Base-by-base conservation (phyloP, 176 grass and related monocot genomes). In the Oropetium thomaeum region DNA sequence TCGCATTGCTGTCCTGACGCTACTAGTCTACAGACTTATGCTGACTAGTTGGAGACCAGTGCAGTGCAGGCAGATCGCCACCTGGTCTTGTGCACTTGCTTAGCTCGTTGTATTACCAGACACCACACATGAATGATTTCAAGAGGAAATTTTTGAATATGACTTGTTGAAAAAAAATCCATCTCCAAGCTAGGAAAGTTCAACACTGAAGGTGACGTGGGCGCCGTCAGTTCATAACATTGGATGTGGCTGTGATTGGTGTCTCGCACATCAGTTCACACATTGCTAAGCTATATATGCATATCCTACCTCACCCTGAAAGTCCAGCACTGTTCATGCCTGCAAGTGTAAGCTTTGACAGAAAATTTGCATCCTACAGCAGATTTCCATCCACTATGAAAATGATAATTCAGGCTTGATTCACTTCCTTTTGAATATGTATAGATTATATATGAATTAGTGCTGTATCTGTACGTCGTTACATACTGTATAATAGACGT, bases 1-100 rank as follows among this genome's bases (percentile, higher is more conserved):
- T 1, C 47, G 9, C 19, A 53, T 80, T 61, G 77, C 54, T 70
- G 35, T 70, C 53, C 29, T 58, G 39, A 32, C 23, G 27, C 12
- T 20, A 37, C 26, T 40, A 40, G 57, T 82, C 80, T 45, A 25
- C 64, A 23, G 43, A 45, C 40, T 42, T 78, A 8, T 51, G 34
- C 40, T 37, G 70, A 82, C 70, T 82, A 52, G 19, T 37, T 15
- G 4, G 28, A 70, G 20, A 70, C 58, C 48, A 4, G 60, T 68
- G 42, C 53, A n/a, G n/a, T n/a, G n/a, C n/a, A n/a, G n/a, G n/a
- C n/a, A 23, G 63, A 11, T 48, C 77, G 65, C 65, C 38, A 77
- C 70, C 11, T 60, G 41, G 20, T 49, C 20, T 9, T 66, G 25
- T 44, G 80, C 60, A 45, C 27, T 58, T 28, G 27, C 28, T 26